phyloP scores from a whole-genome alignment of 129 eudicot species.

The Flaveria brownii region DNA sequence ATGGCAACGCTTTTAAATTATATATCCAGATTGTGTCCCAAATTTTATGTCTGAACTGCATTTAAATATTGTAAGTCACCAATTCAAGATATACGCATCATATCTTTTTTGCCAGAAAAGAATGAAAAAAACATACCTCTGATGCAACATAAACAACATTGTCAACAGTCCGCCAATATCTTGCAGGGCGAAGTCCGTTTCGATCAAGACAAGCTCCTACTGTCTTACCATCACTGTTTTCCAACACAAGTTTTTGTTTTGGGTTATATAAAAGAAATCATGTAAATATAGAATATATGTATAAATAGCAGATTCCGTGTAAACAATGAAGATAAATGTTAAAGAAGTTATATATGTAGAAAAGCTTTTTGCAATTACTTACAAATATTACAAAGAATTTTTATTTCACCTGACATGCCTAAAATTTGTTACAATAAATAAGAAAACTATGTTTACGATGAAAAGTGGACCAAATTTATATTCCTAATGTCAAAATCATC shows the following conservation, averaged over 20 bases:
- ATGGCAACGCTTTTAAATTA: not conserved
- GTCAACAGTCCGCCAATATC: slow-evolving; percentile 97
- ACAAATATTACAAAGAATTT: slow-evolving; percentile 13
- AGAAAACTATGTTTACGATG: slow-evolving; percentile 19
- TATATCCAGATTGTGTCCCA: slow-evolving; percentile 14
- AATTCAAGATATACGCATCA: slow-evolving; percentile 8
- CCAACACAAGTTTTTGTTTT: slow-evolving; percentile 17
- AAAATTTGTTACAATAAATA: slow-evolving; percentile 7
- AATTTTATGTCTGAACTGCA: not conserved
- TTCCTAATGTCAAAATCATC: not conserved
- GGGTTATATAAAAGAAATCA: slow-evolving; percentile 2
- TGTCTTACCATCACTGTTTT: slow-evolving; percentile 90
- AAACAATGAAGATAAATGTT: slow-evolving; percentile 1
- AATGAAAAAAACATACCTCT: slow-evolving; percentile 51
- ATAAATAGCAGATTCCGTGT: not conserved
- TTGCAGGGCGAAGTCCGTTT: slow-evolving; percentile 99
- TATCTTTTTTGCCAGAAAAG: not conserved
- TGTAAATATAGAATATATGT: not conserved
- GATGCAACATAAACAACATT: slow-evolving; percentile 99
- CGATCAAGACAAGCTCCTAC: slow-evolving; percentile 99
- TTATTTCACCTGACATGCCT: not conserved
- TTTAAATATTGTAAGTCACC: slow-evolving; percentile 8
- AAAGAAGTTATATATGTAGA: not conserved
- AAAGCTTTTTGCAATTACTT: slow-evolving; percentile 13
- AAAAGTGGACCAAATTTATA: slow-evolving; percentile 1